These are phyloP conservation scores for Ensete glaucum DNA, from an alignment of 176 grass and related monocot genomes.

Conservation along the genomic window DNA sequence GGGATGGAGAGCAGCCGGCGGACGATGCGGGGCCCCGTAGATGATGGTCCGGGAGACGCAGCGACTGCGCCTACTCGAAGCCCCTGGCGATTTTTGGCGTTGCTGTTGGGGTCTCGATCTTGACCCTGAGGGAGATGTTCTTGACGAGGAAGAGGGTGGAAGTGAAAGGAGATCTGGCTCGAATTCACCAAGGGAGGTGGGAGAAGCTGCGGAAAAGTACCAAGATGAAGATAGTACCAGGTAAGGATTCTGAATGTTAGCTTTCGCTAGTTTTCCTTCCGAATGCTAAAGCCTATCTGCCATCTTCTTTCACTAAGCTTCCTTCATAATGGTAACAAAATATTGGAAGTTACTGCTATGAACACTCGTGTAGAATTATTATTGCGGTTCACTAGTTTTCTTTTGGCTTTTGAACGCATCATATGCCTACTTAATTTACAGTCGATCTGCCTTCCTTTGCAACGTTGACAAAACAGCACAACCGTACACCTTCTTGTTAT, in stretches of 20 bases:
- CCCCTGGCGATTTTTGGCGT: neutral
- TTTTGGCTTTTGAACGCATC: too few relatives aligned
- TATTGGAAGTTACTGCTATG: too few relatives aligned
- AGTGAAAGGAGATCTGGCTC: neutral
- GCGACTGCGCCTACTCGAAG: constrained; percentile 6
- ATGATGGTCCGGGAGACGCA: constrained; percentile 4
- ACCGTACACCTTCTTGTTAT: neutral
- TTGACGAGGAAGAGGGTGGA: neutral
- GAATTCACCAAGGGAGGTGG: neutral
- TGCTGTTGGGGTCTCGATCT: neutral
- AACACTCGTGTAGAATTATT: too few relatives aligned
- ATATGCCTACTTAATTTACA: too few relatives aligned
- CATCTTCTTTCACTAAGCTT: too few relatives aligned
- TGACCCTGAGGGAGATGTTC: neutral
- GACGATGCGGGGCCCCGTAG: neutral
- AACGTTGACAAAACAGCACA: too few relatives aligned
- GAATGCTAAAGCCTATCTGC: too few relatives aligned
- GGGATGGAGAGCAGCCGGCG: neutral
- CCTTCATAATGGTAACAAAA: too few relatives aligned
- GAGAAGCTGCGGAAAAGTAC: neutral
- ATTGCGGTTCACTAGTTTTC: too few relatives aligned
- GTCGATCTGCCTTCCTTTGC: too few relatives aligned
- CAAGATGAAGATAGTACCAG: neutral
- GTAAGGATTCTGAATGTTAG: too few relatives aligned
- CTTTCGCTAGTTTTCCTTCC: too few relatives aligned